Evolutionary conservation across 495 filamentous ascomycete species (phyloP), one percentile per base, ranked within the genome.

Genomic region (Penicillium herquei): DNA sequence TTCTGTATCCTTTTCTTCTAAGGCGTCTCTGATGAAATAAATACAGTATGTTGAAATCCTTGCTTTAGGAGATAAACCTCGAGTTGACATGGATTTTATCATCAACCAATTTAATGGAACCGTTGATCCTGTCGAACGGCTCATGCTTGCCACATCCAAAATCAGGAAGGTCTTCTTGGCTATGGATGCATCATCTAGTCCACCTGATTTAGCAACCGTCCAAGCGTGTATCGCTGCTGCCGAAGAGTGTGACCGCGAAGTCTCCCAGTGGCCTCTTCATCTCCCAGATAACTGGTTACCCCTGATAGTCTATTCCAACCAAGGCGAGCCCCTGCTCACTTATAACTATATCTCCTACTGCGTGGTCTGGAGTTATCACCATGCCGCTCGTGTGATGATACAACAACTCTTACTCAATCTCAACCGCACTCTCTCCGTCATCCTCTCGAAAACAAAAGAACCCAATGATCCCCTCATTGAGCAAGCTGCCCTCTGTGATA

Each of bases 341-440:
- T 75, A 76, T 51, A 62, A 65, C 14, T 55, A 56, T 31, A 54
- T 71, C 42, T 65, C 63, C 33, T 58, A 64, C 30, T 67, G 65
- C 12, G 53, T 66, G 6, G 51, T 76, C 32, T 77, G 74, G 75
- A 67, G 66, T 51, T 74, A 74, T 51, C 75, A 77, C 56, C 74
- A 73, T 3, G 69, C 71, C 6, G 59, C 67, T 31, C 71, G 75
- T 12, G 61, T 78, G 31, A 62, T 75, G 54, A 42, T 75, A 11
- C 73, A 76, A 16, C 57, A 61, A 26, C 55, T 70, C 7, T 61
- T 74, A 10, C 49, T 70, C 52, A 66, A 57, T 11, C 59, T 76
- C 7, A 63, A 68, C 14, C 53, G 42, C 11, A 56, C 63, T 10
- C 62, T 71, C 21, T 26, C 54, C 11, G 43, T 62, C 10, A 56